Base-by-base conservation (phyloP, 1,139 yeast species). In the Taphrina sp. region DNA sequence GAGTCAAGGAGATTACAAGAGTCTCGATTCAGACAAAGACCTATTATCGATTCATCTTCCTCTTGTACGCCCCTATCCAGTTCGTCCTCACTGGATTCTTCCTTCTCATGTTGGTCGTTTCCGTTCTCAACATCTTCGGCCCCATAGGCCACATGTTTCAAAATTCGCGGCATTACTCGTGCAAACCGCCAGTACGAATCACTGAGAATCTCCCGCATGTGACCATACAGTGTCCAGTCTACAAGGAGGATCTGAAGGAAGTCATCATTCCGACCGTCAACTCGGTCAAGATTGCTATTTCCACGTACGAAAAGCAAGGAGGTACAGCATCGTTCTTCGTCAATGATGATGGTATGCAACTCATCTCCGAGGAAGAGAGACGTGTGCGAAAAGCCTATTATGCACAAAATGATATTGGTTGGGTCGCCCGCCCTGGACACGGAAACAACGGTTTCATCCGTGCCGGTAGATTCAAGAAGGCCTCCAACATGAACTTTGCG, bases 281-380 rank as follows among this genome's bases (percentile, higher is more conserved):
- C 28, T 59, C 61, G 1, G 41, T 60, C n/a, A 53, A 57, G 22
- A 46, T 33, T 3, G 62, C 62, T 5, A 57, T 60, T 20, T 58
- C 61, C n/a, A 60, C 62, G 3, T 60, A 60, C 38, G 62, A 60
- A 24, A 54, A 59, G 28, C 62, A 59, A 35, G 62, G 62, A 4
- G 62, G 62, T 2, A 58, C 60, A 23, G 62, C 62, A 8, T 34
- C 39, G 5, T 57, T 60, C 10, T 60, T 60, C 41, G 53, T 60
- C 42, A 60, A 60, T 36, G 62, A 60, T 42, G 62, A 60, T 23
- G 62, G 62, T 19, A 45, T 60, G 59, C 62, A 60, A 34, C 52
- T 60, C 44, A 46, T 60, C 31, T 22, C 57, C 17, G 58, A 53
- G 28, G 62, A 60, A 16, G 61, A 59, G 26, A 22, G 46, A 10